A percentile compares a stretch with the other conserved stretches of the same genome.
Conservation (phyloP, 1,284 basidiomycete species). For the Taiwanofungus camphoratus region DNA sequence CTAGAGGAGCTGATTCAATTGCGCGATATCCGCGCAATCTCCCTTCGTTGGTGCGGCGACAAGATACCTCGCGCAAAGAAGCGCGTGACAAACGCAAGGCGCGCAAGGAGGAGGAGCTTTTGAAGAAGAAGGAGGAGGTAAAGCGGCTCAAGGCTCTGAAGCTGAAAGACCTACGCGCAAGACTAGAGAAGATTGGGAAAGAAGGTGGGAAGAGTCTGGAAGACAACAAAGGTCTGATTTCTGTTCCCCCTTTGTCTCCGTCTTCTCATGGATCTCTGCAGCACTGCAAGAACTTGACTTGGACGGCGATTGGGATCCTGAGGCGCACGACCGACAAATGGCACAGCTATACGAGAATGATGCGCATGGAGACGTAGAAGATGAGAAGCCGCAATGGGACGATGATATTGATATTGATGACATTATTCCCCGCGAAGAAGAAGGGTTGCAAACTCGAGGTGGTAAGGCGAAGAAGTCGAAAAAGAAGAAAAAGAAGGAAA, state of each 20-base stretch:
- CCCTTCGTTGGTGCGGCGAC: slow-evolving; percentile 65
- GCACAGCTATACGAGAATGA: slow-evolving; percentile 56
- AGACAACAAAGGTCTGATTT: slow-evolving; percentile 38
- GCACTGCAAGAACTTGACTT: slow-evolving; percentile 63
- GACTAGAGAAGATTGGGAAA: slow-evolving; percentile 64
- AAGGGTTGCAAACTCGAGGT: slow-evolving; percentile 40
- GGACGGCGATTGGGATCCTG: slow-evolving; percentile 81
- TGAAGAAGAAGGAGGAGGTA: slow-evolving; percentile 74
- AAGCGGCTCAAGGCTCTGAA: slow-evolving; percentile 77
- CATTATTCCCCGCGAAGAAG: slow-evolving; percentile 43
- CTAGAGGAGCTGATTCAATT: slow-evolving; percentile 70
- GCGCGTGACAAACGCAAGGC: slow-evolving; percentile 72
- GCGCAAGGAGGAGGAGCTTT: slow-evolving; percentile 76
- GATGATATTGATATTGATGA: slow-evolving; percentile 82
- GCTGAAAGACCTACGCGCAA: slow-evolving; percentile 75
- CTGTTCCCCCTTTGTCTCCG: background rate
- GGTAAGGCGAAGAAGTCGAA: slow-evolving; percentile 49
- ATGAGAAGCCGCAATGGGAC: slow-evolving; percentile 82
- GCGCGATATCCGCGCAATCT: slow-evolving; percentile 75
- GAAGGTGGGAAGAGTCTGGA: slow-evolving; percentile 53
- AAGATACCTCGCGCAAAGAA: slow-evolving; percentile 76
- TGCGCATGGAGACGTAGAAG: slow-evolving; percentile 36
- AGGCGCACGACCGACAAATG: slow-evolving; percentile 77
- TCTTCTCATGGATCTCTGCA: slow-evolving; percentile 17
- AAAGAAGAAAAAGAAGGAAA: slow-evolving; percentile 37